Evolutionary conservation across 495 filamentous ascomycete genomes (phyloP).

Genomic region (Aspergillus sclerotiicarbonarius): DNA sequence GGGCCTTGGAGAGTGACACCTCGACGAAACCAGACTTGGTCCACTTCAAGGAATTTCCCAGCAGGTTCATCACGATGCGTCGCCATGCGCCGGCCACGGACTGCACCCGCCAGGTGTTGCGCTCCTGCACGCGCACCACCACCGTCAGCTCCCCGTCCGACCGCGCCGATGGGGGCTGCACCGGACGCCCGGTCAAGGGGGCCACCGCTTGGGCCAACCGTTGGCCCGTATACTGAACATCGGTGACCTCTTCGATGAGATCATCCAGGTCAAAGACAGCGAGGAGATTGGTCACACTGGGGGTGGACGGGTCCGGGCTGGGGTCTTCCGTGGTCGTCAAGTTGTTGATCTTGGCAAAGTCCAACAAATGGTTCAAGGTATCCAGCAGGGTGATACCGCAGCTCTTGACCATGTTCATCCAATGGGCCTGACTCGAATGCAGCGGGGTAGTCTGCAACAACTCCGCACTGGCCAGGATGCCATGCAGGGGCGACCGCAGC

Average conservation of each 20-base stretch:
- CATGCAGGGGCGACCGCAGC: constrained; percentile 66
- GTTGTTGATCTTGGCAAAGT: constrained; percentile 58
- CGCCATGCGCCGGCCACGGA: constrained; percentile 62
- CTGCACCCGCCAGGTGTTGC: constrained; percentile 51
- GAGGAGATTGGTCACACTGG: constrained; percentile 18
- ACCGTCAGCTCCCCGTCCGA: constrained; percentile 27
- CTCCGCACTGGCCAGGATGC: constrained; percentile 63
- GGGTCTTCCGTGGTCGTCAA: constrained; percentile 13
- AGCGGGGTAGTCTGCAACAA: constrained; percentile 47
- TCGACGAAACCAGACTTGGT: constrained; percentile 59
- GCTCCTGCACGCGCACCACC: constrained; percentile 55
- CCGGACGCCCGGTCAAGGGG: not conserved
- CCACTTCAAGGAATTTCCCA: constrained; percentile 72
- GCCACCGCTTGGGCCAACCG: constrained; percentile 9
- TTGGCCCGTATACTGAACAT: constrained; percentile 55
- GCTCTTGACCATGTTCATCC: constrained; percentile 61
- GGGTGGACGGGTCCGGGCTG: constrained; percentile 2
- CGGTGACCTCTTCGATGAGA: constrained; percentile 58
- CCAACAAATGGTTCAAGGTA: constrained; percentile 65
- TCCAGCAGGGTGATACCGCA: constrained; percentile 67
- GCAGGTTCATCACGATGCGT: constrained; percentile 68
- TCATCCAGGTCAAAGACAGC: constrained; percentile 45
- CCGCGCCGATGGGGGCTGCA: not conserved
- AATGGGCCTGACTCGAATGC: constrained; percentile 46
- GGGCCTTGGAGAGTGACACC: constrained; percentile 45